Conservation (phyloP, 495 filamentous ascomycete genomes). For the Penicillium cosmopolitanum region DNA sequence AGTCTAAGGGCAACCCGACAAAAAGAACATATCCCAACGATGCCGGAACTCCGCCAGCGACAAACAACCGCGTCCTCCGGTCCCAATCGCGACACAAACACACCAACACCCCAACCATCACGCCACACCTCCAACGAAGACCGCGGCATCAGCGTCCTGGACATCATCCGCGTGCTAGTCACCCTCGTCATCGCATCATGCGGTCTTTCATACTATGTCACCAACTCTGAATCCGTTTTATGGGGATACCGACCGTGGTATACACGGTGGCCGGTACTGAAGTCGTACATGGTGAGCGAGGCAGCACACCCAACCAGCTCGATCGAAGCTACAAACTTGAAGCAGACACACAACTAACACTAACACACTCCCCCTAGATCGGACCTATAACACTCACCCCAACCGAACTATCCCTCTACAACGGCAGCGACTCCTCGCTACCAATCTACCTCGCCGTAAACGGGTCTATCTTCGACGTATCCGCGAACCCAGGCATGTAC, state of each 20-base stretch:
- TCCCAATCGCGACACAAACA: slow-evolving; percentile 14
- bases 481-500: slow-evolving; percentile 72
- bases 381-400: slow-evolving; percentile 69
- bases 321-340: neutral
- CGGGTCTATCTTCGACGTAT: slow-evolving; percentile 93
- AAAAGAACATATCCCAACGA: slow-evolving; percentile 18
- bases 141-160: slow-evolving; percentile 59
- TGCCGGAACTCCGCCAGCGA: slow-evolving; percentile 49
- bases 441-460: slow-evolving; percentile 95
- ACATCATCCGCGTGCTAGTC: slow-evolving; percentile 74
- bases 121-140: slow-evolving; percentile 20
- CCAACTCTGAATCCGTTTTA: slow-evolving; percentile 63
- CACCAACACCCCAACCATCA: slow-evolving; percentile 13
- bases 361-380: slow-evolving; percentile 34
- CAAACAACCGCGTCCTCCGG: slow-evolving; percentile 21
- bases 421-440: slow-evolving; percentile 72
- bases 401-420: slow-evolving; percentile 69
- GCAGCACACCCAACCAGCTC: neutral
- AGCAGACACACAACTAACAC: neutral
- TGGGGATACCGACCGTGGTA: slow-evolving; percentile 76
- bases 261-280: slow-evolving; percentile 62
- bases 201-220: slow-evolving; percentile 80
- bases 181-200: slow-evolving; percentile 70
- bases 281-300: slow-evolving; percentile 59
- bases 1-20: neutral